A percentile compares a stretch with the other conserved stretches of the same genome.
Evolutionary conservation across 116 monocot species (phyloP).

Genomic region (Posidonia oceanica): DNA sequence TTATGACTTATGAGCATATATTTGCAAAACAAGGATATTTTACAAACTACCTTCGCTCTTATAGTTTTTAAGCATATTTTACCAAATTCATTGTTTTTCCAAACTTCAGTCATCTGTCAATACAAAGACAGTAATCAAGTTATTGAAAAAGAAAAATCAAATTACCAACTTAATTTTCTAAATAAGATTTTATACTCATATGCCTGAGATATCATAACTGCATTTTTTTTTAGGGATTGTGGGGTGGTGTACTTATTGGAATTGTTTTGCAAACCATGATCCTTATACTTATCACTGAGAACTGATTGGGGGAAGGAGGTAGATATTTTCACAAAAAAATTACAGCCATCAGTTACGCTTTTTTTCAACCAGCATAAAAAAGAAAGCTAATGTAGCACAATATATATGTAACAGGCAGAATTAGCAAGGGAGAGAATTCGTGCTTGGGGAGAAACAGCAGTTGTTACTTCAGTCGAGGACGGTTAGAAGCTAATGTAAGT

Average conservation of each 20-base stretch:
- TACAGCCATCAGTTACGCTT: not conserved
- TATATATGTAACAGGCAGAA: conserved; percentile 16
- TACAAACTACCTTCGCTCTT: no score
- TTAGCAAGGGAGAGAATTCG: conserved; percentile 25
- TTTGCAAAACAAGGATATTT: no score
- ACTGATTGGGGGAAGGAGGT: conserved; percentile 59
- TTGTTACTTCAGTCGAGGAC: not conserved
- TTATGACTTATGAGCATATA: no score
- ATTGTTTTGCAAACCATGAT: conserved; percentile 31
- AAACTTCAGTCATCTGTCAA: no score
- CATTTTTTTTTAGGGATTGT: conserved; percentile 29
- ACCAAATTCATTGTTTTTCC: not conserved
- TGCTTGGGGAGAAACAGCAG: conserved; percentile 13
- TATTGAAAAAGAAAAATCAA: no score
- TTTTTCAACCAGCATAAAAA: not conserved
- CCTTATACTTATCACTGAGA: conserved; percentile 23
- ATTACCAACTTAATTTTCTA: not conserved
- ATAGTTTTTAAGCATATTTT: no score
- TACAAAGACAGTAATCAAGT: no score
- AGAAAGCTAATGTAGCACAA: not conserved
- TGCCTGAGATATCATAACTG: not conserved
- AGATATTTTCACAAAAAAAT: not conserved
- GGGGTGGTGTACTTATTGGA: conserved; percentile 40
- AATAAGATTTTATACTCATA: not conserved
- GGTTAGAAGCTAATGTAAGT: not conserved